Evolutionary conservation across 1,139 yeast species (phyloP).

Genomic region (Groenewaldozyma auringiensis): DNA sequence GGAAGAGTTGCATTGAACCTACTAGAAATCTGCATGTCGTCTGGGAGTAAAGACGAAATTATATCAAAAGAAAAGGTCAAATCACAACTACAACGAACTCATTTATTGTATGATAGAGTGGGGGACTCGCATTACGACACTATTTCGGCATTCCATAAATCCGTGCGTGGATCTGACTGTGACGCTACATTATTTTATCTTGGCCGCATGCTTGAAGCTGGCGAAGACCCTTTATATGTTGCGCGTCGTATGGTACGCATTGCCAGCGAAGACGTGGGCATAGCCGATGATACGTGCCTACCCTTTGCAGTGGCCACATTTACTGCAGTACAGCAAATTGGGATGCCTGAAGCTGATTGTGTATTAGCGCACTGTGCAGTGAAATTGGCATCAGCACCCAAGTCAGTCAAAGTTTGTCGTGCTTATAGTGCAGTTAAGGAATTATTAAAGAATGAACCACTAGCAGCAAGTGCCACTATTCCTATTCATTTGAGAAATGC

Average conservation of each 20-base stretch:
- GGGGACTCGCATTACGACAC: conserved; percentile 95
- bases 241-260: conserved; percentile 87
- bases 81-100: conserved; percentile 41
- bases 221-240: conserved; percentile 90
- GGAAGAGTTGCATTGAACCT: conserved; percentile 76
- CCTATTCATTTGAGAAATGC: conserved; percentile 77
- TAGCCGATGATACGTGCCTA: conserved; percentile 71
- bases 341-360: conserved; percentile 92
- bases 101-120: conserved; percentile 68
- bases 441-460: conserved; percentile 51
- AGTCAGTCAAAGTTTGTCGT: conserved; percentile 76
- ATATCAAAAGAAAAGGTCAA: conserved; percentile 33
- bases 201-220: conserved; percentile 80
- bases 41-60: conserved; percentile 7
- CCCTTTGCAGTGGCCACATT: conserved; percentile 84
- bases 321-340: conserved; percentile 85
- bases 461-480: conserved; percentile 40
- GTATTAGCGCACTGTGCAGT: conserved; percentile 89
- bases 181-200: conserved; percentile 86
- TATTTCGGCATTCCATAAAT: conserved; percentile 88
- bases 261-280: conserved; percentile 86
- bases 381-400: conserved; percentile 75
- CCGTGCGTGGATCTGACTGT: conserved; percentile 79
- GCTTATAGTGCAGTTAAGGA: conserved; percentile 64
- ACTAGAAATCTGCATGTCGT: conserved; percentile 45